A percentile compares a stretch with the other conserved stretches of the same genome.
These are phyloP conservation scores for Glycyrrhiza uralensis DNA, from an alignment of 306 rosid species.

Conservation along the genomic window DNA sequence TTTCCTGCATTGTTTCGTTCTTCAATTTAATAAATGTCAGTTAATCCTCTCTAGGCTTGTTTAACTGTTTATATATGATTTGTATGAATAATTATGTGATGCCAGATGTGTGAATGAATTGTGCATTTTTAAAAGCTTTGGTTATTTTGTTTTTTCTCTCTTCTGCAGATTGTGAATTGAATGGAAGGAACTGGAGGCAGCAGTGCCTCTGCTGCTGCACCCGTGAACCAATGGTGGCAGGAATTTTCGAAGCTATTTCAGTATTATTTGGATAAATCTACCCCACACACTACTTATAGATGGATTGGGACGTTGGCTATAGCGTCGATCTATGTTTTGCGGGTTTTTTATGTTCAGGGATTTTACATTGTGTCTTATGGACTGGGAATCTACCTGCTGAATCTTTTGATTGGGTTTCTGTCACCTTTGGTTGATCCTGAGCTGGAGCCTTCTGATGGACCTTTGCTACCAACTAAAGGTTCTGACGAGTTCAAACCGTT, in stretches of 20 bases:
- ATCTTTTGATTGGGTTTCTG: constrained; percentile 76
- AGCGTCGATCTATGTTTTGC: constrained; percentile 47
- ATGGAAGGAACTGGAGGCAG: constrained; percentile 85
- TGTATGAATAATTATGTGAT: too few relatives aligned
- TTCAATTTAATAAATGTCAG: background rate
- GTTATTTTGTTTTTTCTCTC: background rate
- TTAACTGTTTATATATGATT: background rate
- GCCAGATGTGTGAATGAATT: background rate
- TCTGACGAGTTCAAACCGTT: constrained; percentile 89
- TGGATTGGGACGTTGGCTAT: constrained; percentile 61
- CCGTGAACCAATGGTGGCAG: constrained; percentile 57
- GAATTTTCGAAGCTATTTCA: constrained; percentile 64
- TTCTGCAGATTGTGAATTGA: constrained; percentile 47
- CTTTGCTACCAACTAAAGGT: constrained; percentile 80
- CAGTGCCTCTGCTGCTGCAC: constrained; percentile 56
- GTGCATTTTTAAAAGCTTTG: constrained; percentile 9
- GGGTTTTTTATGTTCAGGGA: constrained; percentile 75
- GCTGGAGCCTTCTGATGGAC: constrained; percentile 60
- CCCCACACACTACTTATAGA: constrained; percentile 62
- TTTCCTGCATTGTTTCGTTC: background rate
- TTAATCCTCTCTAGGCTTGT: too few relatives aligned
- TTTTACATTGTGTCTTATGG: constrained; percentile 85
- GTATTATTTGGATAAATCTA: constrained; percentile 69
- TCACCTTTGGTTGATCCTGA: constrained; percentile 92
- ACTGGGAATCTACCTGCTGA: constrained; percentile 79